Base-by-base conservation (phyloP, 23 red algal genomes). In the Chondrus crispus region DNA sequence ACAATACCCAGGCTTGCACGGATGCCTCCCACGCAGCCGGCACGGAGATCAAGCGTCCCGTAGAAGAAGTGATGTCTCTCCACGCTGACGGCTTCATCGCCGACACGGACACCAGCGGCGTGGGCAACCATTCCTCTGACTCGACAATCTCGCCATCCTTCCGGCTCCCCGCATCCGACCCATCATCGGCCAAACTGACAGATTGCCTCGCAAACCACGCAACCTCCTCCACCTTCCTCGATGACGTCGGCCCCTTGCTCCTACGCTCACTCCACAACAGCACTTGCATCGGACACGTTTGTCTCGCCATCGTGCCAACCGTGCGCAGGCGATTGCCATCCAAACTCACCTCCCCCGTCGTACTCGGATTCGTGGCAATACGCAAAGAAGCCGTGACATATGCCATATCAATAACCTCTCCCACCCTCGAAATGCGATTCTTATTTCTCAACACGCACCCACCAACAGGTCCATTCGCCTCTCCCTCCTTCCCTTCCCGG, bases 1-100 rank as follows among this genome's bases (percentile, higher is more conserved):
- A 90, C 42, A 96, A 46, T 1, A 96, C 58, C 94, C 94, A 96
- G 16, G 22, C 50, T 52, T 96, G 94, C 2, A 87, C 94, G 18
- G 80, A 51, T 11, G 94, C 83, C 79, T 91, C 87, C 94, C 94
- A 96, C 3, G 50, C 60, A 14, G 78, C 70, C 20, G 94, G 94
- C 66, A 85, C 74, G 3, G 84, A 82, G 14, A 82, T 50, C 45
- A 46, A 49, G 11, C 46, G 44, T 5, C 73, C 81, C 33, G 38
- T 50, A 26, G 54, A 38, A 2, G 80, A 48, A 8, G 5, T 26
- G 8, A 94, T 46, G 13, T 94, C 91, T 43, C 73, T 60, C 93
- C 93, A 95, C 62, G 71, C 32, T 13, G 75, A 57, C 1, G 84
- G 74, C 3, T 19, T 43, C 93, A 95, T 95, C 32, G 85, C 47